Evolutionary conservation across 768 basidiomycete species (phyloP), one percentile per base, ranked within the genome.

Genomic region (Saitozyma podzolica): DNA sequence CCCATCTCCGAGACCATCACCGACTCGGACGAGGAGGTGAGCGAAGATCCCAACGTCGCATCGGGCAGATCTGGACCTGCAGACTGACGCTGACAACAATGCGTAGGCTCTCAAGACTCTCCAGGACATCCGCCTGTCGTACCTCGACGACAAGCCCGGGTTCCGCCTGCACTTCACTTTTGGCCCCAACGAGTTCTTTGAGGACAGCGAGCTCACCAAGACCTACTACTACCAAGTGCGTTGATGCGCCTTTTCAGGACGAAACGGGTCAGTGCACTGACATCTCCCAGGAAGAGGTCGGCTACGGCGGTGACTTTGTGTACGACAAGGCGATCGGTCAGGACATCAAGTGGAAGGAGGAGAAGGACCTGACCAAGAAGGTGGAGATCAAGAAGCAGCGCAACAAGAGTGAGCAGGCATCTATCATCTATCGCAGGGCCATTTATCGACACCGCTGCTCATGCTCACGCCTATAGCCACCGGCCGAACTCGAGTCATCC

Each of bases 341-440:
- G 50, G 85, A 88, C 74, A 93, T 99, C 82, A 86, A 88, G 80
- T 99, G 95, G 95, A 95, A 95, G 82, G 93, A 91, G 80, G 94
- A 95, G 72, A 94, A 96, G 83, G 92, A 99, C 81, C 84, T 99
- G 61, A 99, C 95, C 56, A 92, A 92, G 82, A 90, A 91, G 82
- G 90, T 91, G 72, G 95, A 98, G 83, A 94, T 97, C 80, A 96
- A 95, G 85, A 97, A 96, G 84, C 95, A 98, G 82, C 84, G 95
- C 74, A 99, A 99, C 83, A 99, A 97, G 85, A 93, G 94, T 96
- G 73, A 59, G 86, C 29, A 29, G 29, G 29, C 29, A 29, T 81
- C 20, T 40, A 40, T 56, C 29, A 8, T 45, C 8, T 13, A 14
- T n/a, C 10, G 9, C 17, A 53, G 29, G 9, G 8, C 42, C n/a